Evolutionary conservation across 2,329 filamentous ascomycete genomes (phyloP), one percentile per base, ranked within the genome.

Genomic region (Fusarium sp.): DNA sequence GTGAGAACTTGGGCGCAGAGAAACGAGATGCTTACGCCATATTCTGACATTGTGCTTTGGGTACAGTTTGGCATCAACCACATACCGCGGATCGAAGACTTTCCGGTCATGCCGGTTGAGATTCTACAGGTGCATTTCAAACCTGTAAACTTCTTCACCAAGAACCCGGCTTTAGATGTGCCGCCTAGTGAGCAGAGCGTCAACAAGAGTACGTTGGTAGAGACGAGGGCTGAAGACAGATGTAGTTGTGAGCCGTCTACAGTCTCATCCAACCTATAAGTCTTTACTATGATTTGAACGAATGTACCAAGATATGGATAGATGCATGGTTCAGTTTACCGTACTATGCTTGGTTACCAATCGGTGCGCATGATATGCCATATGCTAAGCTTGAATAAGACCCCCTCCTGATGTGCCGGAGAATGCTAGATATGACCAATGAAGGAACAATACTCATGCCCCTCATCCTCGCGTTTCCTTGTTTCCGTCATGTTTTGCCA

Each of bases 21-120:
- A 35, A 75, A 75, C 44, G 69, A 71, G 27, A 69, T 72, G 57
- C 75, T 96, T 66, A 90, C 89, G 42, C 88, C 96, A 76, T 90
- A 88, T 2, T 65, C 53, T 25, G 91, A 96, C 71, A 78, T 96
- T 2, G 75, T 80, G 2, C 53, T 83, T 0, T 84, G 81, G 81
- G 77, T 74, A 11, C 78, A 81, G 7, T 82, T 81, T 50, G 79
- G 80, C 2, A 70, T 82, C 29, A 82, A 80, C 11, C 80, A 82
- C 50, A 80, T 81, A 31, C 80, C 80, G 0, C 71, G 80, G 1
- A 76, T 80, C 1, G 80, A 82, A 59, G 80, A 82, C 49, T 82
- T 80, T 76, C 80, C 80, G 2, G 80, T 82, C 11, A 82, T 82
- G 65, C 65, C 65, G 1, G 63, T 67, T 1, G 66, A 68, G 49